Conservation (phyloP, 1,284 basidiomycete species). For the Rugosomyces carneus region DNA sequence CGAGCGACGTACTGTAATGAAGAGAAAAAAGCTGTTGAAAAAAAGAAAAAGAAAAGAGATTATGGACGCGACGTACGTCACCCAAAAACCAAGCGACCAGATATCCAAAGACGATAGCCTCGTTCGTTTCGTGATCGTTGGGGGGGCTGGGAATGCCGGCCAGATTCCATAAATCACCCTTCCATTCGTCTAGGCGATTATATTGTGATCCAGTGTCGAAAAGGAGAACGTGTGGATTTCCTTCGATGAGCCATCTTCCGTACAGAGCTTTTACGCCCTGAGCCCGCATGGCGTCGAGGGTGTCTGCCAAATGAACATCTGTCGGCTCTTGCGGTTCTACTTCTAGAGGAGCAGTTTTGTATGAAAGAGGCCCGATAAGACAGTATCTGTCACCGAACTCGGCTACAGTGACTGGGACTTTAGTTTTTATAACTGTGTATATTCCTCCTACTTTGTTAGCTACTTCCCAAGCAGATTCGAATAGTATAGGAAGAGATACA, state of each 20-base stretch:
- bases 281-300: conserved; percentile 74
- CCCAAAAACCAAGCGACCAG: conserved; percentile 99
- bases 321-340: conserved; percentile 89
- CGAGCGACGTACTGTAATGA: conserved; percentile 70
- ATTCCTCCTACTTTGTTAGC: conserved; percentile 98
- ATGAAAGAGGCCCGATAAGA: conserved; percentile 91
- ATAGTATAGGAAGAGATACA: conserved; percentile 73
- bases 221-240: conserved; percentile 87
- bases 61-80: conserved; percentile 83
- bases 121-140: conserved; percentile 96
- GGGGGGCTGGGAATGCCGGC: conserved; percentile 96
- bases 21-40: conserved; percentile 11
- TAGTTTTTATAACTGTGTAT: conserved; percentile 99
- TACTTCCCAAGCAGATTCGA: conserved; percentile 92
- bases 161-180: conserved; percentile 95
- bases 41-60: conserved; percentile 13
- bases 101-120: conserved; percentile 98
- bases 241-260: conserved; percentile 97
- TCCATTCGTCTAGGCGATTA: conserved; percentile 94
- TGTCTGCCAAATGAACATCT: conserved; percentile 62
- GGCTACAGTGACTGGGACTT: conserved; percentile 93
- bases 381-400: conserved; percentile 91
- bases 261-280: conserved; percentile 93
- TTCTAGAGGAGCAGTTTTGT: conserved; percentile 98
- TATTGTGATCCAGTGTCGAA: conserved; percentile 93